Percentiles rank a stretch among this genome's conserved stretches.
These are phyloP conservation scores for Plantago elongata DNA, from an alignment of 257 asterid genomes.

Conservation along the genomic window DNA sequence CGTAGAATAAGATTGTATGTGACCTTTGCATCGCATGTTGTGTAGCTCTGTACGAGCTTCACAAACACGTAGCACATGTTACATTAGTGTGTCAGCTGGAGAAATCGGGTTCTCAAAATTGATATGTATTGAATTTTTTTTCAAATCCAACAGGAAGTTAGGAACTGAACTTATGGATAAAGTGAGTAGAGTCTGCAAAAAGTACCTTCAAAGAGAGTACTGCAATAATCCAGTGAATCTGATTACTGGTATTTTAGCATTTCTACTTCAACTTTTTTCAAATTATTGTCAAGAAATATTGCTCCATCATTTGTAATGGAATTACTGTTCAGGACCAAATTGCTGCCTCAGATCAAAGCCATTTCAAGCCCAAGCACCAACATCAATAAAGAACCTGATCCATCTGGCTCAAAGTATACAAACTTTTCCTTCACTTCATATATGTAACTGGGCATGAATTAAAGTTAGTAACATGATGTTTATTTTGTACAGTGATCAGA, in stretches of 20 bases:
- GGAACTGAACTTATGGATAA: constrained; percentile 49
- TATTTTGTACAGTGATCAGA: constrained; percentile 25
- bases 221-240: constrained; percentile 44
- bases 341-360: constrained; percentile 39
- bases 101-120: too few species aligned
- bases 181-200: constrained; percentile 35
- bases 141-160: constrained; percentile 35
- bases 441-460: background rate
- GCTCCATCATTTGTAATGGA: background rate
- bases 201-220: constrained; percentile 16
- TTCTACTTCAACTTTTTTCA: background rate
- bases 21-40: too few species aligned
- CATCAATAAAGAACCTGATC: constrained; percentile 50
- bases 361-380: constrained; percentile 43
- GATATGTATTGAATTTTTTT: background rate
- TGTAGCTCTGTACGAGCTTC: too few species aligned
- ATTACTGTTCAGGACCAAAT: constrained; percentile 44
- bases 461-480: background rate
- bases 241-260: constrained; percentile 40
- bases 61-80: too few species aligned
- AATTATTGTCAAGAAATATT: background rate
- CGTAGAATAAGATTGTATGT: too few species aligned
- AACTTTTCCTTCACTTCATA: background rate
- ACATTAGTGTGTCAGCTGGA: too few species aligned
- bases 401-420: constrained; percentile 43